phyloP scores from a whole-genome alignment of 2,329 filamentous ascomycete species.

The Didymella exigua region DNA sequence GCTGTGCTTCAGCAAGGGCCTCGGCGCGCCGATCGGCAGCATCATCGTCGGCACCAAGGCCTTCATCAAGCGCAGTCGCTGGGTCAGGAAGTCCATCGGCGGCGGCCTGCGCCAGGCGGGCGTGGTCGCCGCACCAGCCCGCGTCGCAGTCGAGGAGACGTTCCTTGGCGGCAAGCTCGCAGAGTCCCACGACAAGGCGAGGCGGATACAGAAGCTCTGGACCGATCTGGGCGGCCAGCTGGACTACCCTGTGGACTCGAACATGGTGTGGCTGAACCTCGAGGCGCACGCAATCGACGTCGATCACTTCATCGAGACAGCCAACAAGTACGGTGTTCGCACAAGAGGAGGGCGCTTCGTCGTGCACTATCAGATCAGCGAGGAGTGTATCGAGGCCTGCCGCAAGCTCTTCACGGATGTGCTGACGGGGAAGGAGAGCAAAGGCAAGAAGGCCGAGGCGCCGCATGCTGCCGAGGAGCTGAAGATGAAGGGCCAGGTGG shows the following conservation, averaged over 20 bases:
- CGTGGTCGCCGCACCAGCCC: conserved; percentile 74
- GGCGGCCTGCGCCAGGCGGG: conserved; percentile 79
- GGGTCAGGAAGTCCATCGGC: conserved; percentile 80
- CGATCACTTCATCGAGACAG: conserved; percentile 61
- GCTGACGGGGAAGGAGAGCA: conserved; percentile 26
- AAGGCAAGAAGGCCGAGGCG: conserved; percentile 27
- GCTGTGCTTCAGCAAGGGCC: conserved; percentile 80
- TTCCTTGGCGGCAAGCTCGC: conserved; percentile 71
- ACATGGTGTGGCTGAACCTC: conserved; percentile 88
- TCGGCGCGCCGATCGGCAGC: conserved; percentile 80
- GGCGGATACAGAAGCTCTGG: conserved; percentile 70
- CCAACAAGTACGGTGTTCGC: conserved; percentile 62
- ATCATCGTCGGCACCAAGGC: conserved; percentile 67
- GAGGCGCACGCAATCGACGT: conserved; percentile 61
- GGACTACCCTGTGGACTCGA: conserved; percentile 76
- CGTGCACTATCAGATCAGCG: conserved; percentile 74
- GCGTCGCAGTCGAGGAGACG: conserved; percentile 78
- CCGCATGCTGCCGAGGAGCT: conserved; percentile 32
- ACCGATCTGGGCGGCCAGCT: conserved; percentile 70
- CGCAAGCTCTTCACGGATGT: conserved; percentile 33
- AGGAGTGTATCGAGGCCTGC: conserved; percentile 59
- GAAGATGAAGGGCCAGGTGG: conserved; percentile 37
- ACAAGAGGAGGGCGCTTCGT: conserved; percentile 66
- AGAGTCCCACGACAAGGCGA: conserved; percentile 66
- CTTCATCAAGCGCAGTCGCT: conserved; percentile 71